These are phyloP conservation scores for Aquanectria penicillioides DNA, from an alignment of 2,329 filamentous ascomycete species.

Conservation along the genomic window DNA sequence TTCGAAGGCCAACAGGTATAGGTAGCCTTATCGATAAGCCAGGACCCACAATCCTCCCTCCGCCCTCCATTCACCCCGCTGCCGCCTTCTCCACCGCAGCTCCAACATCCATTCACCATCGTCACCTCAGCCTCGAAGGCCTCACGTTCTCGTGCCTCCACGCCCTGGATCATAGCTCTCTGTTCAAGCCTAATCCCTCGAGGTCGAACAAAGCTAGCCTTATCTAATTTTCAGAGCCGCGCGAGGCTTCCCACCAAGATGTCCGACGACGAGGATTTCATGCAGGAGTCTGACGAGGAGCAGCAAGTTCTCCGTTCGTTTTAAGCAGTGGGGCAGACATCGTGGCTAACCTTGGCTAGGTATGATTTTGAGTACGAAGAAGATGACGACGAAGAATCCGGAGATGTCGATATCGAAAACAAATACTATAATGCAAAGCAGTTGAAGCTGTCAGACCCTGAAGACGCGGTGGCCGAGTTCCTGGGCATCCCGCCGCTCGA, in stretches of 20 bases:
- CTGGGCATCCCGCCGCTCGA: constrained; percentile 87
- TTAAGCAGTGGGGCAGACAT: constrained; percentile 3
- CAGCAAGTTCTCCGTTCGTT: constrained; percentile 43
- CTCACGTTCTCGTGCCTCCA: neutral
- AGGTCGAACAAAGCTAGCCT: too few species aligned
- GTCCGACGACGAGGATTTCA: constrained; percentile 63
- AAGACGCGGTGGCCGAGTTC: constrained; percentile 92
- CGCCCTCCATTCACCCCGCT: constrained; percentile 28
- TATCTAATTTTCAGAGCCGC: too few species aligned
- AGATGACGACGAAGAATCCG: constrained; percentile 86
- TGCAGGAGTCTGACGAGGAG: constrained; percentile 60
- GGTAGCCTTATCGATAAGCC: constrained; percentile 39
- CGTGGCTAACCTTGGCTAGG: constrained; percentile 47
- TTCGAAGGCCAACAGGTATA: too few species aligned
- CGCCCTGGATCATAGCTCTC: too few species aligned
- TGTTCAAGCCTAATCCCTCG: too few species aligned
- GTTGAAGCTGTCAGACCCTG: constrained; percentile 85
- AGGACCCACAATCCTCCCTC: neutral
- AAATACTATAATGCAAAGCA: constrained; percentile 99
- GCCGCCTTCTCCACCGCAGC: constrained; percentile 38
- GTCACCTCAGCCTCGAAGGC: constrained; percentile 11
- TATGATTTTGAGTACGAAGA: constrained; percentile 99
- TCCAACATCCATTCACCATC: constrained; percentile 26
- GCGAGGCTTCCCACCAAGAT: constrained; percentile 44
- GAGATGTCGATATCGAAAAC: constrained; percentile 96